Conservation (phyloP, 73 alveolate genomes). For the Paramecium tetraurelia region DNA sequence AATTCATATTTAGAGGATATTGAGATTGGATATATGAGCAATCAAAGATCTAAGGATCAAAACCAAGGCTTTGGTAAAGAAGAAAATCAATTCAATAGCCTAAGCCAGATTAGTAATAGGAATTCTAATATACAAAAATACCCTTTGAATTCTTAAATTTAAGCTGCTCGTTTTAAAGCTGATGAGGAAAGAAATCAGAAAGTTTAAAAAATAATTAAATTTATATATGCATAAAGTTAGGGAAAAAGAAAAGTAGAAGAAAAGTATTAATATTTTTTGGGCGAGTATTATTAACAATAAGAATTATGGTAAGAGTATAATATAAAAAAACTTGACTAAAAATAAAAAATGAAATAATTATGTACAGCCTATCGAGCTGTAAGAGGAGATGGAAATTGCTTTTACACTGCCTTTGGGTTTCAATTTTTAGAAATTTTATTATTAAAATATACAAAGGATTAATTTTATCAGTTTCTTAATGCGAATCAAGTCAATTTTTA, state of each 20-base stretch:
- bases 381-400: constrained; percentile 38
- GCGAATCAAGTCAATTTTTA: background rate
- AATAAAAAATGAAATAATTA: background rate
- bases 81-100: too few relatives aligned
- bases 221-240: background rate
- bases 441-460: background rate
- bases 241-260: background rate
- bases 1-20: too few relatives aligned
- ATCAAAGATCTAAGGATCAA: too few relatives aligned
- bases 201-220: background rate
- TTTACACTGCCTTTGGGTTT: constrained; percentile 3
- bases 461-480: background rate
- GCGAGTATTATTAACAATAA: background rate
- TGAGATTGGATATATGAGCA: too few relatives aligned
- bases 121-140: background rate
- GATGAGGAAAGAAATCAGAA: background rate
- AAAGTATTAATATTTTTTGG: background rate
- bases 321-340: background rate
- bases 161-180: background rate
- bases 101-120: too few relatives aligned
- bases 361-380: background rate
- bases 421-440: background rate
- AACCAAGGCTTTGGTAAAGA: too few relatives aligned
- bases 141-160: background rate
- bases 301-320: background rate